Percentiles rank a stretch among this genome's conserved stretches.
Conservation (phyloP, 2,329 filamentous ascomycete genomes). For the Mariannaea elegans region DNA sequence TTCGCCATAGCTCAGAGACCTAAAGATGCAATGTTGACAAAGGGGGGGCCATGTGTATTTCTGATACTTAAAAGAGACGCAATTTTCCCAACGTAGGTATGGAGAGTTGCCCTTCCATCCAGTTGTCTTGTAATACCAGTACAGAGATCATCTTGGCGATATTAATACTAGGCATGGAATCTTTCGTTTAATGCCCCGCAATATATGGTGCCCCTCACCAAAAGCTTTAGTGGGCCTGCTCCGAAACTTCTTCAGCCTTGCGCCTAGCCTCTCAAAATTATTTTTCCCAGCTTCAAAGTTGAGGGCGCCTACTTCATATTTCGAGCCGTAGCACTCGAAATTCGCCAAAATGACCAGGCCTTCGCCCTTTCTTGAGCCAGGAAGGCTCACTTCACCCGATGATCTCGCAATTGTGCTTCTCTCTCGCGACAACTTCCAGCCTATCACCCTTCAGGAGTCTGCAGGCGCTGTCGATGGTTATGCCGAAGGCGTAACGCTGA, state of each 20-base stretch:
- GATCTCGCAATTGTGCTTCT: conserved; percentile 86
- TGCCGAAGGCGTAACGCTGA: conserved; percentile 80
- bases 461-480: conserved; percentile 75
- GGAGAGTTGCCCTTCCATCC: too few species aligned
- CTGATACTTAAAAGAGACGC: too few species aligned
- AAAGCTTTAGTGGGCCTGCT: conserved; percentile 13
- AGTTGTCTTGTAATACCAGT: too few species aligned
- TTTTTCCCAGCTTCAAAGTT: conserved; percentile 20
- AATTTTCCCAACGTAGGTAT: too few species aligned
- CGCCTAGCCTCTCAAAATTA: conserved; percentile 18
- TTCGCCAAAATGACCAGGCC: conserved; percentile 46
- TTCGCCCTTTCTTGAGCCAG: conserved; percentile 84
- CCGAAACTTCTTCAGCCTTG: conserved; percentile 22
- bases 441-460: conserved; percentile 72
- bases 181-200: background rate
- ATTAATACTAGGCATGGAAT: background rate
- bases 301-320: background rate
- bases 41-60: too few species aligned
- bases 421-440: conserved; percentile 84
- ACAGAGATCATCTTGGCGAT: too few species aligned
- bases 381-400: conserved; percentile 67
- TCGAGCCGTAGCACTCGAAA: background rate
- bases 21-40: too few species aligned
- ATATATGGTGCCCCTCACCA: conserved; percentile 25
- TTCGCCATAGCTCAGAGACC: too few species aligned